These are phyloP conservation scores for Exophiala sp. DNA, from an alignment of 2,329 filamentous ascomycete species.

Conservation along the genomic window DNA sequence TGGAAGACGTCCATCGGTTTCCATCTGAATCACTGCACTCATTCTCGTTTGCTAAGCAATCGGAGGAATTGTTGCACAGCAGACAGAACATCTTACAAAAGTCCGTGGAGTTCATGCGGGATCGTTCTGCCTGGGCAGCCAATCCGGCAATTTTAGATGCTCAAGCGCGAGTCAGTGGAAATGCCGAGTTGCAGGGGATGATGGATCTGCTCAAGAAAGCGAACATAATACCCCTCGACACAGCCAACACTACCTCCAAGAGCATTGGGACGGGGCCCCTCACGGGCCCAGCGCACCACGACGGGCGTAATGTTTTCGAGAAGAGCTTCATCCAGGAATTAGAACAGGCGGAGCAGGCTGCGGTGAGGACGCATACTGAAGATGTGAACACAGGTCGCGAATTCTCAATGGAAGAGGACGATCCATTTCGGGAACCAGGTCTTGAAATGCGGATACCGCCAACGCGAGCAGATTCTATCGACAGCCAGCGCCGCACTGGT, in stretches of 20 bases:
- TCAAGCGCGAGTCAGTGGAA: constrained; percentile 73
- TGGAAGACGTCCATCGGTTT: constrained; percentile 86
- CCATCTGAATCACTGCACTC: constrained; percentile 95
- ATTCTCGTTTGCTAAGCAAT: constrained; percentile 95
- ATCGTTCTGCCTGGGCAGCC: constrained; percentile 75
- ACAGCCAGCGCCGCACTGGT: constrained; percentile 55
- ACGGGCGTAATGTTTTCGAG: constrained; percentile 77
- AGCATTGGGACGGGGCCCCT: constrained; percentile 55
- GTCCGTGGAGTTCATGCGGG: constrained; percentile 93
- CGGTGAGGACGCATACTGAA: constrained; percentile 5
- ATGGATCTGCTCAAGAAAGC: constrained; percentile 79
- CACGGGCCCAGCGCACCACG: constrained; percentile 70
- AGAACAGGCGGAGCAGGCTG: constrained; percentile 41
- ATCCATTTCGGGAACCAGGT: constrained; percentile 16
- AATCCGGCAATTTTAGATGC: constrained; percentile 71
- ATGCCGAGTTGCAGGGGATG: constrained; percentile 83
- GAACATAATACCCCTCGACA: constrained; percentile 67
- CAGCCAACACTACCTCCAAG: constrained; percentile 43
- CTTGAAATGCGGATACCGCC: constrained; percentile 22
- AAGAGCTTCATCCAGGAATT: constrained; percentile 60
- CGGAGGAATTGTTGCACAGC: constrained; percentile 83
- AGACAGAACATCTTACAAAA: constrained; percentile 89
- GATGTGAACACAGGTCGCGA: constrained; percentile 10
- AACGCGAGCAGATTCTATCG: constrained; percentile 21
- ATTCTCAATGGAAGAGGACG: constrained; percentile 22